Conservation (phyloP, 169 alveolate genomes). For the Sarcocystis neurona region DNA sequence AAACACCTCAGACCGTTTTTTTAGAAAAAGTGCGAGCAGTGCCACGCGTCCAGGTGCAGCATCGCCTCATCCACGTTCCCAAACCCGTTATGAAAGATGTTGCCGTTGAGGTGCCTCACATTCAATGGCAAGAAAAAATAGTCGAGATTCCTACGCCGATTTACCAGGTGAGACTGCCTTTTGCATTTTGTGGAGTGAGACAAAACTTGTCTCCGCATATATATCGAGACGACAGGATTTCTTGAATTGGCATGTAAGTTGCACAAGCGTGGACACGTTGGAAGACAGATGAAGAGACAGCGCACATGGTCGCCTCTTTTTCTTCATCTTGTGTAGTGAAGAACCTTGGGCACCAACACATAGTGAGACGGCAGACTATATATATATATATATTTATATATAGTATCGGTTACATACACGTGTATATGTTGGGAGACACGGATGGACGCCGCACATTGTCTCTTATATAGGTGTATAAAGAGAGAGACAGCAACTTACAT, state of each 20-base stretch:
- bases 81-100: conserved; percentile 28
- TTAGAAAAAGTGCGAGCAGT: conserved; percentile 34
- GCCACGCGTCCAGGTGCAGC: conserved; percentile 25
- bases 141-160: conserved; percentile 50
- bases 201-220: neutral
- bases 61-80: conserved; percentile 40
- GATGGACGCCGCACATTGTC: too few relatives aligned
- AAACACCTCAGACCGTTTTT: neutral
- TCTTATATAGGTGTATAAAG: too few relatives aligned
- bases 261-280: neutral
- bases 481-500: too few relatives aligned
- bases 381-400: too few relatives aligned
- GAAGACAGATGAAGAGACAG: neutral
- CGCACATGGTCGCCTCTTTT: neutral
- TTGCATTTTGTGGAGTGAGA: neutral
- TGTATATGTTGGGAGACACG: too few relatives aligned
- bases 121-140: conserved; percentile 42
- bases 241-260: neutral
- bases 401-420: too few relatives aligned
- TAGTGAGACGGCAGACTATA: too few relatives aligned
- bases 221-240: neutral
- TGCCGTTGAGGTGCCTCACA: conserved; percentile 39
- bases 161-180: neutral
- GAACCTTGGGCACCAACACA: neutral
- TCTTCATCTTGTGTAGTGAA: neutral